A percentile compares a stretch with the other conserved stretches of the same genome.
These are phyloP conservation scores for Mycena maculata DNA, from an alignment of 768 basidiomycete species.

Conservation along the genomic window DNA sequence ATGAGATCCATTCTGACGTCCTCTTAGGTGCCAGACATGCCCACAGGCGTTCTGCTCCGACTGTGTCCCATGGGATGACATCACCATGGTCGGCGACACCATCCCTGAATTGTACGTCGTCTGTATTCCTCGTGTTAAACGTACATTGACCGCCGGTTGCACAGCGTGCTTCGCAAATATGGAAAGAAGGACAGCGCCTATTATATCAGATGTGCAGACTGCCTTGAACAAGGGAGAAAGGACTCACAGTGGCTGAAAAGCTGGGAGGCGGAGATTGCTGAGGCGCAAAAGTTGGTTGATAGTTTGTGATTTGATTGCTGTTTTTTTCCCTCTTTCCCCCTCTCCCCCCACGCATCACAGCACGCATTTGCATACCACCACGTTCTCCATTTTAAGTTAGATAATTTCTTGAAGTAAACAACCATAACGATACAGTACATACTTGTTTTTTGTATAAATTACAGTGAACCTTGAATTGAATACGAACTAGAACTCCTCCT, in stretches of 20 bases:
- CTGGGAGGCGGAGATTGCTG: conserved; percentile 25
- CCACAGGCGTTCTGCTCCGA: conserved; percentile 71
- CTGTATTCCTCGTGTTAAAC: neutral
- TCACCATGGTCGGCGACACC: conserved; percentile 63
- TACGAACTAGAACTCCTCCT: too few species aligned
- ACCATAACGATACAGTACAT: too few species aligned
- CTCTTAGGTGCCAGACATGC: conserved; percentile 66
- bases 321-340: neutral
- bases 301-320: conserved; percentile 6
- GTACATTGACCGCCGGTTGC: conserved; percentile 11
- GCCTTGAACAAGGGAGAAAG: conserved; percentile 35
- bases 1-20: too few species aligned
- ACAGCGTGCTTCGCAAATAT: conserved; percentile 57
- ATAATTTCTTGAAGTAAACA: too few species aligned
- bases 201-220: conserved; percentile 65
- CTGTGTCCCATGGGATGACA: conserved; percentile 62
- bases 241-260: conserved; percentile 17
- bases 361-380: too few species aligned
- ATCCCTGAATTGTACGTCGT: conserved; percentile 67
- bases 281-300: conserved; percentile 14
- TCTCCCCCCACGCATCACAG: too few species aligned
- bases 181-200: conserved; percentile 51
- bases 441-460: too few species aligned
- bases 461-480: too few species aligned
- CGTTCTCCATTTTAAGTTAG: too few species aligned